Percentiles rank a stretch among this genome's conserved stretches.
These are phyloP conservation scores for Quercus aquifolioides DNA, from an alignment of 306 rosid genomes.

Conservation along the genomic window DNA sequence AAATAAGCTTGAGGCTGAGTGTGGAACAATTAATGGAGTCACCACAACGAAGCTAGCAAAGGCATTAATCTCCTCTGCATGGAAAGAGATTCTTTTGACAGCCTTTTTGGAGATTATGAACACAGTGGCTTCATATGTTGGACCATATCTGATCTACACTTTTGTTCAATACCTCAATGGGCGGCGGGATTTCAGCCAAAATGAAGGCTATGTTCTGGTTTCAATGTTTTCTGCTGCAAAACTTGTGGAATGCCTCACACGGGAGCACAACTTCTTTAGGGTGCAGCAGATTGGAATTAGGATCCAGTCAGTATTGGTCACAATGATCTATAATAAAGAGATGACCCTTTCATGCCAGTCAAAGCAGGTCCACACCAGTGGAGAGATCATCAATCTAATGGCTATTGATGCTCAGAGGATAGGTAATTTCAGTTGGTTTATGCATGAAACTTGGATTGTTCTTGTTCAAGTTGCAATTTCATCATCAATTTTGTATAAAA, in stretches of 20 bases:
- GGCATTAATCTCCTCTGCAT: slow-evolving; percentile 28
- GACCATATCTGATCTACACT: slow-evolving; percentile 47
- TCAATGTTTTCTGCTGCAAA: slow-evolving; percentile 44
- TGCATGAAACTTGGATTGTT: slow-evolving; percentile 17
- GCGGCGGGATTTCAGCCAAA: slow-evolving; percentile 14
- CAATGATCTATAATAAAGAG: slow-evolving; percentile 41
- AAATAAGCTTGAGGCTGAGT: slow-evolving; percentile 31
- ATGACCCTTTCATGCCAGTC: slow-evolving; percentile 54
- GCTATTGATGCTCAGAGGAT: slow-evolving; percentile 50
- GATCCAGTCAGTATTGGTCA: slow-evolving; percentile 30
- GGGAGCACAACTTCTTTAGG: slow-evolving; percentile 42
- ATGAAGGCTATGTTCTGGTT: slow-evolving; percentile 41
- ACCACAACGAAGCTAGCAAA: slow-evolving; percentile 32
- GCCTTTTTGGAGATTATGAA: slow-evolving; percentile 17
- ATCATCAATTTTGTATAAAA: neutral
- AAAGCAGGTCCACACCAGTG: slow-evolving; percentile 39
- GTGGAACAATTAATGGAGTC: slow-evolving; percentile 21
- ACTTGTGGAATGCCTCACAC: slow-evolving; percentile 42
- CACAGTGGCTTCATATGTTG: slow-evolving; percentile 42
- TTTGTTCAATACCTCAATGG: slow-evolving; percentile 51
- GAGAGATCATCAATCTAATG: slow-evolving; percentile 55
- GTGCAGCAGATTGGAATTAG: slow-evolving; percentile 33
- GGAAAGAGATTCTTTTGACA: slow-evolving; percentile 40
- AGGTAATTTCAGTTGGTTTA: slow-evolving; percentile 32
- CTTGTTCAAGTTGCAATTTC: slow-evolving; percentile 9